Evolutionary conservation across 805 yeast genomes (phyloP), one percentile per base, ranked within the genome.

Genomic region (Candida cerambycidarum): DNA sequence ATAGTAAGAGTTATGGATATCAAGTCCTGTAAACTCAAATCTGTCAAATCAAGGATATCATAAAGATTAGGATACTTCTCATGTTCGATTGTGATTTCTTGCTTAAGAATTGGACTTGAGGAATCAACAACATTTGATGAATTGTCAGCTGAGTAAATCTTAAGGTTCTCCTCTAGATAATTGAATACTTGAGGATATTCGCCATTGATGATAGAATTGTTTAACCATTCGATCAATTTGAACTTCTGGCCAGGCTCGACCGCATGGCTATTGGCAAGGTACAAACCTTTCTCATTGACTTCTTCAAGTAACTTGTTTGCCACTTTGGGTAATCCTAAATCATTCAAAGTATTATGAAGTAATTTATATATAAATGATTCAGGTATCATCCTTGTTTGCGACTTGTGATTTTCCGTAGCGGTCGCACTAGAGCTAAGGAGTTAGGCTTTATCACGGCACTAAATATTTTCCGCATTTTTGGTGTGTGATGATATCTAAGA

Each of bases 231-330:
- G 24, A 43, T 23, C 9, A 46, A 33, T 28, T 41, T 39, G 11
- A 21, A 39, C 18, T 44, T 46, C 30, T 36, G 29, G 12, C 5
- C 9, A 5, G 19, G 8, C 8, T 38, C 36, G 12, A 25, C 37
- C 2, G 38, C 27, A 23, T 23, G 15, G 3, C 9, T 13, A 12
- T 21, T 23, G 2, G 35, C 39, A n/a, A 29, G 6, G 23, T 45
- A 37, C 15, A 36, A 23, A 11, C 53, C 53, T 18, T 43, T 44
- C 10, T 33, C 18, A 25, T 42, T 38, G 27, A 46, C 43, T 29
- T 49, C 49, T 36, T 49, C 49, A 11, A 44, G 38, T 16, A 49
- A 36, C 14, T 40, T 35, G 13, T 46, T 46, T 1, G 53, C 50
- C 3, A 43, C 40, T 12, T 32, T 8, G 12, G 36, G 33, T 24